Base-by-base conservation (phyloP, 139 green algal genomes). In the Yamagishiella unicocca region DNA sequence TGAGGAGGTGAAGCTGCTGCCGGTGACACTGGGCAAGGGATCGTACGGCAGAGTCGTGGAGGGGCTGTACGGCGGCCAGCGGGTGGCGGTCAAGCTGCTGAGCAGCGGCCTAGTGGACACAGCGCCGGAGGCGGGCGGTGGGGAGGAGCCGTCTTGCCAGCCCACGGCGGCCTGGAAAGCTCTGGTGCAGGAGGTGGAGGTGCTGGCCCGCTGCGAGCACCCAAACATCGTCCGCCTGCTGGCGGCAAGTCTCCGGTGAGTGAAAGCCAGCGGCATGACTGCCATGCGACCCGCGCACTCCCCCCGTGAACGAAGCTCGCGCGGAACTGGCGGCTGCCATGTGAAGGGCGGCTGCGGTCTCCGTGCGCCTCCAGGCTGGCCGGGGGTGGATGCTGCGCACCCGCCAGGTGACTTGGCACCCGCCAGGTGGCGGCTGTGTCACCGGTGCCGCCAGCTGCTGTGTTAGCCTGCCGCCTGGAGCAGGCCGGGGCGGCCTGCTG, bases 181-280 rank as follows among this genome's bases (percentile, higher is more conserved):
- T 7, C 54, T 83, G 21, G 54, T 40, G 10, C 76, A 83, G 76
- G 76, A 83, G 76, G 53, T 83, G 35, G 76, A 53, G 76, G 76
- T 83, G 31, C 50, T 83, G 76, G 76, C 24, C 1, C n/a, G 54
- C 17, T 71, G 54, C 37, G 10, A 42, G 35, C 76, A 83, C 38
- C 54, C 54, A 35, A 83, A 83, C 76, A 71, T 83, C 22, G 33
- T 83, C 5, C 24, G 27, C 37, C 24, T 83, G 76, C 53, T 83
- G 54, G 76, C 76, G 37, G 76, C 76, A 4, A 72, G 53, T 54
- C 54, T 83, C 4, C 19, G 8, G 76, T 82, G 74, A 50, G 74
- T 81, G 0, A n/a, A n/a, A n/a, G n/a, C n/a, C n/a, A n/a, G n/a
- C 17, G 4, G 0, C 19, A 33, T 33, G 19, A 27, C 58, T 35